Conservation (phyloP, 148 eudicot species). For the Rheum nobile region DNA sequence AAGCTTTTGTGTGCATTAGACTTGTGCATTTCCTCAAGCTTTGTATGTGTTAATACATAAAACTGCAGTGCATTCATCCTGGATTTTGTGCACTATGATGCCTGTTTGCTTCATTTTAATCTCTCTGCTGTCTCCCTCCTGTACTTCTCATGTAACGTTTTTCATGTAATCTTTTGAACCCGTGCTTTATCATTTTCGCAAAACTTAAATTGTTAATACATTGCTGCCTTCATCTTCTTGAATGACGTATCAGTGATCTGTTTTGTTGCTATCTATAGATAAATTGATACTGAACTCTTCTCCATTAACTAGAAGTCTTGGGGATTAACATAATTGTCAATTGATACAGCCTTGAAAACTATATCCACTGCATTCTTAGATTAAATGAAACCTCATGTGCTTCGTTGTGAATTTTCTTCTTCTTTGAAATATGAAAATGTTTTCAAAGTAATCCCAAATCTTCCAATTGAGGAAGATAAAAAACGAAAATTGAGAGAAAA, state of each 20-base stretch:
- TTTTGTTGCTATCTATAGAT: neutral
- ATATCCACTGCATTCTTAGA: no score
- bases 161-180: neutral
- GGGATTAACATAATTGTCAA: no score
- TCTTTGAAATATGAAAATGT: neutral
- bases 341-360: no score
- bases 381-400: no score
- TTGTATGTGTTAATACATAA: neutral
- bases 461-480: neutral
- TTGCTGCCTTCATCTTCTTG: neutral
- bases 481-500: neutral
- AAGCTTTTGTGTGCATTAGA: constrained; percentile 1
- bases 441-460: neutral
- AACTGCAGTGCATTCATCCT: neutral
- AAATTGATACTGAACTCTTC: no score
- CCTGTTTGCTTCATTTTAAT: neutral
- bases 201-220: neutral
- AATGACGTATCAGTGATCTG: neutral
- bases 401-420: no score
- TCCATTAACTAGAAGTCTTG: no score
- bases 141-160: neutral
- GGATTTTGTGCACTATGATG: constrained; percentile 5
- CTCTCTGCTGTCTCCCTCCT: neutral
- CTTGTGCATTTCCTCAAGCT: neutral
- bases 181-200: neutral